Evolutionary conservation across 371 early-diverging fungal species (phyloP).

Genomic region (Syncephalis fuscata): DNA sequence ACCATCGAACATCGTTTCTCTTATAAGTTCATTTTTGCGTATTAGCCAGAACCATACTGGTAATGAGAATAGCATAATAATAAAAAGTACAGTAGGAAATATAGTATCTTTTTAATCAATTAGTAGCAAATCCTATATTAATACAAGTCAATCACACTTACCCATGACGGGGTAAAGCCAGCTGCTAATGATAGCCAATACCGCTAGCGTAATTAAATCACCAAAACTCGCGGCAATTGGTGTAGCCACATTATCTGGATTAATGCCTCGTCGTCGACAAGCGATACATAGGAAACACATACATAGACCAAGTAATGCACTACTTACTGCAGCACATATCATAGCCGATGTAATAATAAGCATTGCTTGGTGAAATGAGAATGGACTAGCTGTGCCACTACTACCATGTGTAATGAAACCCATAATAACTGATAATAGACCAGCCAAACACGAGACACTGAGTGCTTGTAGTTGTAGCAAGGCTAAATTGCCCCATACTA

Average conservation of each 20-base stretch:
- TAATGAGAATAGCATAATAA: slow-evolving; percentile 22
- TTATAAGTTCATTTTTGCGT: slow-evolving; percentile 36
- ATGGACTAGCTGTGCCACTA: too few species aligned
- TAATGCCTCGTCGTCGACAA: slow-evolving; percentile 39
- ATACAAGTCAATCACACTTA: background rate
- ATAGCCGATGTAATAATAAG: slow-evolving; percentile 48
- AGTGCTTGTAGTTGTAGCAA: slow-evolving; percentile 51
- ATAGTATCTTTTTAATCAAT: slow-evolving; percentile 4
- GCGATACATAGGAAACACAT: slow-evolving; percentile 47
- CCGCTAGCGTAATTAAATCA: slow-evolving; percentile 49
- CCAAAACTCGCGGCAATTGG: slow-evolving; percentile 57
- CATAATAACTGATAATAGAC: slow-evolving; percentile 39
- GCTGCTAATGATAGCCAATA: slow-evolving; percentile 29
- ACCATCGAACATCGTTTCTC: slow-evolving; percentile 41
- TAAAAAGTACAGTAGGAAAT: slow-evolving; percentile 26
- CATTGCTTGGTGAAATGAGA: slow-evolving; percentile 11
- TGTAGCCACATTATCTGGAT: slow-evolving; percentile 57
- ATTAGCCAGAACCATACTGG: slow-evolving; percentile 35
- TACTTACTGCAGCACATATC: slow-evolving; percentile 49
- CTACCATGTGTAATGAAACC: too few species aligned
- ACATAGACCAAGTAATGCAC: slow-evolving; percentile 48
- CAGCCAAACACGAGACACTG: slow-evolving; percentile 48
- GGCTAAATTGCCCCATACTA: slow-evolving; percentile 45
- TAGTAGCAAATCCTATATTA: background rate
- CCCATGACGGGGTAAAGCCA: background rate